A percentile compares a stretch with the other conserved stretches of the same genome.
phyloP scores from a whole-genome alignment of 768 basidiomycete species.

The Auricularia auricula-judae region DNA sequence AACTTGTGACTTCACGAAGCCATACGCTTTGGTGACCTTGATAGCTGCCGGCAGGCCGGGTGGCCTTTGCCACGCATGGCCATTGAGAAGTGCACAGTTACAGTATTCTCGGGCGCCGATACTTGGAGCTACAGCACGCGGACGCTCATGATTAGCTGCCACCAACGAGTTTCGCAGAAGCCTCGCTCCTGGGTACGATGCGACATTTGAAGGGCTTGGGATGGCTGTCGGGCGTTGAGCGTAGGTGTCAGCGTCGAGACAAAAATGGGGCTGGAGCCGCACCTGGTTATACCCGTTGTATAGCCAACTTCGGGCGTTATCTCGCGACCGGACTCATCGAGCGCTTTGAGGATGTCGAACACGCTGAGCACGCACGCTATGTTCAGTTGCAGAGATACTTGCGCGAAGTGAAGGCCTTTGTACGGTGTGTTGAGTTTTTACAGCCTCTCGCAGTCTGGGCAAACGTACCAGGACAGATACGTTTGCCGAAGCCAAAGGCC shows the following conservation, averaged over 20 bases:
- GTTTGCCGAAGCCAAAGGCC: not conserved
- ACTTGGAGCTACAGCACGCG: too few relatives aligned
- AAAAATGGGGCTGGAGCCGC: slow-evolving; percentile 4
- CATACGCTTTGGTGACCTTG: too few relatives aligned
- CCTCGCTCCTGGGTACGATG: too few relatives aligned
- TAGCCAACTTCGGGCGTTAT: slow-evolving; percentile 25
- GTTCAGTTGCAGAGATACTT: slow-evolving; percentile 22
- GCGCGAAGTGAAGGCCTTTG: not conserved
- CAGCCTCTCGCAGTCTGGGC: not conserved
- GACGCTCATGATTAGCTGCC: too few relatives aligned
- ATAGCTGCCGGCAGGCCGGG: too few relatives aligned
- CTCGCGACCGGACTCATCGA: slow-evolving; percentile 24
- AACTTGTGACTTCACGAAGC: too few relatives aligned
- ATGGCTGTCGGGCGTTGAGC: not conserved
- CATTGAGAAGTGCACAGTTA: too few relatives aligned
- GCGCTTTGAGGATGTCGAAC: slow-evolving; percentile 28
- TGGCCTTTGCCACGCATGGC: too few relatives aligned
- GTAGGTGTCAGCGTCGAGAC: not conserved
- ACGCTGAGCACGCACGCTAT: slow-evolving; percentile 25
- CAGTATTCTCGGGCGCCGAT: too few relatives aligned
- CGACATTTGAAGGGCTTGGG: too few relatives aligned
- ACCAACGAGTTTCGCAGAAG: too few relatives aligned
- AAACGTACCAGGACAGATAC: not conserved
- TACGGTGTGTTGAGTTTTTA: not conserved
- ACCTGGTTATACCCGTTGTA: slow-evolving; percentile 22